Evolutionary conservation across 2,329 filamentous ascomycete species (phyloP), one percentile per base, ranked within the genome.

Genomic region (Magnaporthiopsis rhizophila): DNA sequence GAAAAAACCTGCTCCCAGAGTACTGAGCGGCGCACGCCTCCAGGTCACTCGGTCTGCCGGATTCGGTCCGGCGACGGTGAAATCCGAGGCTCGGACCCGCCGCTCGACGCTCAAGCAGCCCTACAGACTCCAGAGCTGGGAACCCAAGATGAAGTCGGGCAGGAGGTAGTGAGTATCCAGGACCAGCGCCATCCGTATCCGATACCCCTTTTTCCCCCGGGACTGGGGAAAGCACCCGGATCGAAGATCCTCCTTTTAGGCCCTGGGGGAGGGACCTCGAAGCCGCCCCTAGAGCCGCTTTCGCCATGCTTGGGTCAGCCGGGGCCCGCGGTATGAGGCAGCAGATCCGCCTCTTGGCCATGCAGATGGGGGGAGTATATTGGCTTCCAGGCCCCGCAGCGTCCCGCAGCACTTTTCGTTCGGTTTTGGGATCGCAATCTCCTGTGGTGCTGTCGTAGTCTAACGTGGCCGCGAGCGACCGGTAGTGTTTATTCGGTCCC

Each of bases 271-370:
- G 18, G 38, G 15, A 5, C 18, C 36, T 13, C 36, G 3, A 38
- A 38, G 3, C 36, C 36, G 5, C 5, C 13, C 13, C 15, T 1
- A 13, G 12, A 2, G 36, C 36, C 36, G 36, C 15, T 18, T 18
- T 38, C 13, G 36, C 15, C 38, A 15, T 18, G 15, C 0, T 3
- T 13, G 5, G 15, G 3, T 4, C 62, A 65, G 21, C 73, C 73
- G 1, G 73, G 73, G 24, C 72, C 6, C 53, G 36, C 0, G 73
- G 73, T 6, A 67, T 65, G 68, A 80, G 82, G 72, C 83, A 84
- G 9, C 74, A 73, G 64, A 82, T 79, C 50, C 83, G 70, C 2
- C 80, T 78, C 2, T 81, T 79, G 66, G 83, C 83, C 32, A 81
- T 80, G 28, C 80, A 77, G 38, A 83, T 76, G 64, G 82, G 79